These are phyloP conservation scores for Mortierella hygrophila DNA, from an alignment of 192 early-diverging fungal species.

Conservation along the genomic window DNA sequence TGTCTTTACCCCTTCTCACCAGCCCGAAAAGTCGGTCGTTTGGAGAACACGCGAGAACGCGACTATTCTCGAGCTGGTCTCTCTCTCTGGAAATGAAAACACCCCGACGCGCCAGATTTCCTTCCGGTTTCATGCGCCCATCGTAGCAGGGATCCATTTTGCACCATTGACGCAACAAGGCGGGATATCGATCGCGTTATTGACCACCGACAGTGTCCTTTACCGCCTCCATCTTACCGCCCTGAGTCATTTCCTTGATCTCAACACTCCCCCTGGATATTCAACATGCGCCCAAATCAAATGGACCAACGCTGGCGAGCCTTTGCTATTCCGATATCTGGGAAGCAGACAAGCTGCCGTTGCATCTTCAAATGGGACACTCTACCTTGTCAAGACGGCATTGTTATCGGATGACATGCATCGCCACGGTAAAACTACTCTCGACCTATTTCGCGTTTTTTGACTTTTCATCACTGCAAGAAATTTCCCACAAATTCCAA, in stretches of 20 bases:
- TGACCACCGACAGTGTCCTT: constrained; percentile 45
- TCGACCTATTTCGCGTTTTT: no score
- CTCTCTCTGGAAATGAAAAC: constrained; percentile 49
- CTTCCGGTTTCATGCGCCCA: constrained; percentile 47
- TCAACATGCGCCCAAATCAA: constrained; percentile 25
- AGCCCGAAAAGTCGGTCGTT: constrained; percentile 45
- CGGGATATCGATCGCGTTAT: constrained; percentile 33
- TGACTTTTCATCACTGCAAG: background rate
- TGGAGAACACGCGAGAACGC: constrained; percentile 50
- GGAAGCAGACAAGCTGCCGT: constrained; percentile 42
- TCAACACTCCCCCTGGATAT: constrained; percentile 24
- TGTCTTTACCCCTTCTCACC: constrained; percentile 41
- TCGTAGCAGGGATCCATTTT: constrained; percentile 38
- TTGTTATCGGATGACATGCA: constrained; percentile 33
- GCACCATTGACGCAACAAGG: constrained; percentile 27
- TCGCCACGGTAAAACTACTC: constrained; percentile 23
- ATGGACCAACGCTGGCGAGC: constrained; percentile 16
- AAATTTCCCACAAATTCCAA: background rate
- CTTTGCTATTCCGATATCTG: constrained; percentile 34
- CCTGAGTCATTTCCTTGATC: constrained; percentile 36
- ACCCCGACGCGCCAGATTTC: constrained; percentile 36
- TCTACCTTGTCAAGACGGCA: constrained; percentile 29
- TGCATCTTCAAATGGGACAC: constrained; percentile 9
- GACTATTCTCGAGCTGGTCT: constrained; percentile 28
- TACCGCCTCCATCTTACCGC: constrained; percentile 36